phyloP scores from a whole-genome alignment of 176 grass and related monocot genomes.

The Cenchrus americanus region DNA sequence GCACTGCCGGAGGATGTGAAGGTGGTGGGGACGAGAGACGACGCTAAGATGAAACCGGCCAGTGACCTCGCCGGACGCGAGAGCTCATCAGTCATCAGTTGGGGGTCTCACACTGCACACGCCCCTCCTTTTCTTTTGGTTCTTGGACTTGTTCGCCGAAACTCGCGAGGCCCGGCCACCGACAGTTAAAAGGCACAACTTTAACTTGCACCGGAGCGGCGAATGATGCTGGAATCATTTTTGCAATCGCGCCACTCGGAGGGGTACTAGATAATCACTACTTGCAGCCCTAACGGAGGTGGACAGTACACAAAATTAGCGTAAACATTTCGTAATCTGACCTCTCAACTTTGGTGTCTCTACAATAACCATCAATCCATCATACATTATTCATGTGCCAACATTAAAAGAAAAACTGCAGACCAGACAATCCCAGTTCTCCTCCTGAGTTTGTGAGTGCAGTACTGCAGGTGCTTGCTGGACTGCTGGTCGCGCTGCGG shows the following conservation, averaged over 20 bases:
- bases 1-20: background rate
- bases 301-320: background rate
- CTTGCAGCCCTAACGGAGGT: background rate
- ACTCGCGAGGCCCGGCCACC: constrained; percentile 16
- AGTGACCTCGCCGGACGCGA: constrained; percentile 20
- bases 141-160: background rate
- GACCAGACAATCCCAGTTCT: background rate
- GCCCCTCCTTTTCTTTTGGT: background rate
- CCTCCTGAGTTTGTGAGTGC: background rate
- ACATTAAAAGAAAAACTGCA: background rate
- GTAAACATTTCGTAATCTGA: background rate
- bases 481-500: background rate
- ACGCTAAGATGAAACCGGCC: background rate
- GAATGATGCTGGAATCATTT: background rate
- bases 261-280: background rate
- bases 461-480: no score
- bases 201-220: no score
- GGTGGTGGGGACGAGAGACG: background rate
- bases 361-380: background rate
- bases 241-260: background rate
- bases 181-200: background rate
- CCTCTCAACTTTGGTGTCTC: background rate
- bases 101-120: background rate
- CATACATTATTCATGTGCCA: no score
- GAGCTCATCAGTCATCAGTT: background rate